Conservation (phyloP, 1,284 basidiomycete species). For the Boletus mariae region DNA sequence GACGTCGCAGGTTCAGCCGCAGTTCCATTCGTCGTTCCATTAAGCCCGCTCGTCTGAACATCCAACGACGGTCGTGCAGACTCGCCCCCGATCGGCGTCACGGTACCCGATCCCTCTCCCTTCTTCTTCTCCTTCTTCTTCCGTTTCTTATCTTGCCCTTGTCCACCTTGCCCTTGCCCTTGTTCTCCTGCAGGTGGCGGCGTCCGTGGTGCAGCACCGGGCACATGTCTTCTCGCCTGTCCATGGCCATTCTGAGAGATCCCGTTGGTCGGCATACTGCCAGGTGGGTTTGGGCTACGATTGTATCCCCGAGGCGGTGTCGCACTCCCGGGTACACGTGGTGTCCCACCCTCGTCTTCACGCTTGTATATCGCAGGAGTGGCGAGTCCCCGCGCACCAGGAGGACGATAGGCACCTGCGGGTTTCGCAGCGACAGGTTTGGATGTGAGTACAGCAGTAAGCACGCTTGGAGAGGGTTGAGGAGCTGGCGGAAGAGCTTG, state of each 20-base stretch:
- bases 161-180: conserved; percentile 15
- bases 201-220: conserved; percentile 57
- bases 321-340: conserved; percentile 52
- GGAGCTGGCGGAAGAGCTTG: conserved; percentile 74
- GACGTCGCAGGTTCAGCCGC: conserved; percentile 28
- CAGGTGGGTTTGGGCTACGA: conserved; percentile 33
- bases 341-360: conserved; percentile 75
- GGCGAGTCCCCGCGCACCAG: conserved; percentile 83
- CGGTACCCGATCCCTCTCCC: conserved; percentile 32
- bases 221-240: conserved; percentile 49
- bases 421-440: conserved; percentile 49
- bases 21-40: neutral
- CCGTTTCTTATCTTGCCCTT: conserved; percentile 43
- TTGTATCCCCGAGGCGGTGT: conserved; percentile 44
- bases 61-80: conserved; percentile 36
- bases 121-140: conserved; percentile 60
- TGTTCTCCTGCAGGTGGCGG: conserved; percentile 43
- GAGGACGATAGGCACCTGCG: conserved; percentile 85
- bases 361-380: conserved; percentile 86
- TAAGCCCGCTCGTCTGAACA: conserved; percentile 29
- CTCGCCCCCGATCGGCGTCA: conserved; percentile 27
- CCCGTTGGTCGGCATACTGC: conserved; percentile 23
- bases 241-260: conserved; percentile 32
- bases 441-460: conserved; percentile 33
- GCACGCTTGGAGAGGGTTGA: conserved; percentile 58